phyloP scores from a whole-genome alignment of 805 yeast species.

The Candida quercuum region DNA sequence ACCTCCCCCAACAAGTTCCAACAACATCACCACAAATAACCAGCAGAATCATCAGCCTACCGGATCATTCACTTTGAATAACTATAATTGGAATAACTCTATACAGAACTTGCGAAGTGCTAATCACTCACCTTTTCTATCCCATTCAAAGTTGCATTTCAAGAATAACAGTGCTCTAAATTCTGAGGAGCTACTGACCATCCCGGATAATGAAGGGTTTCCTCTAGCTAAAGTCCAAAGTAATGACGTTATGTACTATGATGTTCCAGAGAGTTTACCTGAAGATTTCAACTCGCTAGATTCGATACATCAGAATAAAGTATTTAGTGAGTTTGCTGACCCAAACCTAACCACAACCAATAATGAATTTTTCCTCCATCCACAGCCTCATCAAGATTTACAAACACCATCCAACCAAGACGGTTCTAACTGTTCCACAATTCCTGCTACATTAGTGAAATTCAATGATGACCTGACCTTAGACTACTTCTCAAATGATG shows the following conservation, averaged over 20 bases:
- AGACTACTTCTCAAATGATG: slow-evolving; percentile 21
- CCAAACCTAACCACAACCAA: slow-evolving; percentile 23
- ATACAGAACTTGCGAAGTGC: too few species aligned
- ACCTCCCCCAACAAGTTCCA: slow-evolving; percentile 4
- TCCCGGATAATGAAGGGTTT: slow-evolving; percentile 12
- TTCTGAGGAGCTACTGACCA: slow-evolving; percentile 21
- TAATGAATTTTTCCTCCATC: too few species aligned
- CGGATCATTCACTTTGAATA: neutral
- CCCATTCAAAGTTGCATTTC: slow-evolving; percentile 11
- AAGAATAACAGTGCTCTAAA: slow-evolving; percentile 19
- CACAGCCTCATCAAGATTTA: too few species aligned
- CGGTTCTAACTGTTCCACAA: neutral
- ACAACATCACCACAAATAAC: slow-evolving; percentile 10
- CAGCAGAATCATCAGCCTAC: slow-evolving; percentile 6
- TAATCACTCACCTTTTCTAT: slow-evolving; percentile 9
- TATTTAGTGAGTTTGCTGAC: slow-evolving; percentile 22
- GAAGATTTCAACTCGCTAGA: slow-evolving; percentile 3
- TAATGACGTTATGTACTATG: slow-evolving; percentile 21
- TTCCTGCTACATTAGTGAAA: slow-evolving; percentile 14
- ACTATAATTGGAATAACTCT: slow-evolving; percentile 3
- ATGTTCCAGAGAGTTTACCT: slow-evolving; percentile 17
- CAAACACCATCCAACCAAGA: too few species aligned
- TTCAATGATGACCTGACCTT: slow-evolving; percentile 23
- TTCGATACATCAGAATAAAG: slow-evolving; percentile 7
- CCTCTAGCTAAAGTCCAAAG: slow-evolving; percentile 11